Percentiles rank a stretch among this genome's conserved stretches.
phyloP scores from a whole-genome alignment of 768 basidiomycete genomes.

The Termitomyces sp. region DNA sequence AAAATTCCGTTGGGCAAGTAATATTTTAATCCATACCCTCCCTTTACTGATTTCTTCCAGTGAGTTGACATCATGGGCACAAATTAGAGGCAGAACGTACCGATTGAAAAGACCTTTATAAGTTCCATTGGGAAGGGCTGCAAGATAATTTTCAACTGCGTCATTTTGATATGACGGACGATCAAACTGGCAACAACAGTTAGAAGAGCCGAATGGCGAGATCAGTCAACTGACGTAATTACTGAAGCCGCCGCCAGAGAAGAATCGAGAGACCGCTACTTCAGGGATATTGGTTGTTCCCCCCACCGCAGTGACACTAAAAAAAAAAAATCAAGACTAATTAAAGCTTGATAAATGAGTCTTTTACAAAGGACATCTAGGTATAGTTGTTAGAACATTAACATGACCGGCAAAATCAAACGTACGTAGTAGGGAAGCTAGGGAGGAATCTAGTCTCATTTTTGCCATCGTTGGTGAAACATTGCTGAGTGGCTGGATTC shows the following conservation, averaged over 20 bases:
- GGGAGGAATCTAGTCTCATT: conserved; percentile 52
- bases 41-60: conserved; percentile 26
- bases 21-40: conserved; percentile 35
- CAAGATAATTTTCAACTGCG: conserved; percentile 39
- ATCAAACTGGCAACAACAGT: conserved; percentile 30
- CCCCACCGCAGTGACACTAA: conserved; percentile 70
- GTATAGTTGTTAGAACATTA: neutral
- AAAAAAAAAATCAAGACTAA: neutral
- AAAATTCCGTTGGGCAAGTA: neutral
- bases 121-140: conserved; percentile 36
- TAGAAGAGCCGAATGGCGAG: neutral
- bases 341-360: neutral
- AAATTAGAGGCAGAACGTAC: conserved; percentile 24
- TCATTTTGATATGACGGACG: conserved; percentile 49
- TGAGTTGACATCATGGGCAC: neutral
- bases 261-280: conserved; percentile 37
- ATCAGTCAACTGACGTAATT: conserved; percentile 40
- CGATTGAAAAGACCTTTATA: conserved; percentile 58
- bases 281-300: conserved; percentile 59
- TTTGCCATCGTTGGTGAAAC: conserved; percentile 52
- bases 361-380: conserved; percentile 45
- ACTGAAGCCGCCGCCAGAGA: conserved; percentile 76
- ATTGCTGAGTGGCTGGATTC: conserved; percentile 45
- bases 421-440: conserved; percentile 52
- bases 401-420: neutral